Evolutionary conservation across 2,329 filamentous ascomycete genomes (phyloP), one percentile per base, ranked within the genome.

Genomic region (Aureobasidium musti): DNA sequence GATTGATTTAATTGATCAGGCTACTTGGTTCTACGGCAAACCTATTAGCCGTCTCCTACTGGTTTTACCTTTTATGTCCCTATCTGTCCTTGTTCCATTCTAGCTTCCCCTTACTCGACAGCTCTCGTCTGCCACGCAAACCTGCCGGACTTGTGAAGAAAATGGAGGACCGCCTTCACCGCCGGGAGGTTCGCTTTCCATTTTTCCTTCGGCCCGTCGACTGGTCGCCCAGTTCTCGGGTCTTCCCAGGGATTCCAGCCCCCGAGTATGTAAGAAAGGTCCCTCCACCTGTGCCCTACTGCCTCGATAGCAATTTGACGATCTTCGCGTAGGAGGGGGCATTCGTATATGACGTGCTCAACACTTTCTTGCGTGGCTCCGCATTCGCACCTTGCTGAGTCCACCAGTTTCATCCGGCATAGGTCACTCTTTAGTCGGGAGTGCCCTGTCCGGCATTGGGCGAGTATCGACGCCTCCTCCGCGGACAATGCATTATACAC

Each of bases 1-100:
- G 33, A 59, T 59, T 59, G 39, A 59, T 59, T 45, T 14, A 59
- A 30, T 59, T 59, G 17, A 59, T 59, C 5, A 59, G 56, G 56
- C 56, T 59, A 59, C 56, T 59, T 59, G 23, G 56, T 33, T 59
- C 56, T 59, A 45, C 39, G 23, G 56, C 37, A 21, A 59, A 43
- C 56, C 39, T 45, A 59, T 59, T 5, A 59, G 56, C 56, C 39
- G 26, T 30, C 56, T 45, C 39, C 56, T 59, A 59, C 26, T 45
- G n/a, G 56, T 59, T 45, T 39, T 59, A 19, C 23, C 39, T 59
- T n/a, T n/a, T 8, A 1, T 33, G 13, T 43, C 39, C 56, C 21
- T 59, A 33, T 59, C 23, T 59, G 14, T 23, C 56, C 37, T 59
- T 43, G 21, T 59, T 59, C 56, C 23, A 59, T 59, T 59, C 56